These are phyloP conservation scores for Crassisporium funariophilum DNA, from an alignment of 768 basidiomycete genomes.

Conservation along the genomic window DNA sequence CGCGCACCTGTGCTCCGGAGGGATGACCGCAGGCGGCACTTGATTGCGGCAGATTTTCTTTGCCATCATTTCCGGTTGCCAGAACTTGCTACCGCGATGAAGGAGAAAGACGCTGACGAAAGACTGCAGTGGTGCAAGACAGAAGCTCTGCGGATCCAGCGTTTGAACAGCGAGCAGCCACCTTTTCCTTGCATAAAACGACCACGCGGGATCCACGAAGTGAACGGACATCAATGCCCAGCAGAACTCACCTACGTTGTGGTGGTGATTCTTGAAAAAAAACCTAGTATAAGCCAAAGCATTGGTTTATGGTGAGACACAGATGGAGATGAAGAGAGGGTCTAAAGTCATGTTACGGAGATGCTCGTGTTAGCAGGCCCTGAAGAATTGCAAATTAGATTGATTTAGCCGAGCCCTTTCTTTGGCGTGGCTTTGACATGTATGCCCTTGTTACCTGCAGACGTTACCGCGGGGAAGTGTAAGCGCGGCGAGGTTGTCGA, in stretches of 20 bases:
- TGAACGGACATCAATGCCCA: conserved; percentile 24
- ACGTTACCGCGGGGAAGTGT: conserved; percentile 5
- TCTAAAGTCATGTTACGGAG: conserved; percentile 5
- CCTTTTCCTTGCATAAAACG: background rate
- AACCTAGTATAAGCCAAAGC: background rate
- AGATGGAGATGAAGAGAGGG: background rate
- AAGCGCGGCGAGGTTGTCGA: conserved; percentile 10
- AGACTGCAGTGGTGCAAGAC: no score
- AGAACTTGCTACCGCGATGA: no score
- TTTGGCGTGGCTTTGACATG: conserved; percentile 12
- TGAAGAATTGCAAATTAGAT: background rate
- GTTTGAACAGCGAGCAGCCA: background rate
- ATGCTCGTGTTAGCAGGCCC: conserved; percentile 3
- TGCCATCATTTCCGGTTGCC: no score
- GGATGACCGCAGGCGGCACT: no score
- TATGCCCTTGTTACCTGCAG: conserved; percentile 10
- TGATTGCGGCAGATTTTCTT: no score
- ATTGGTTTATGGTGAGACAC: conserved; percentile 1
- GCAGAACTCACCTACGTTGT: conserved; percentile 11
- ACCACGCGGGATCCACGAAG: conserved; percentile 27
- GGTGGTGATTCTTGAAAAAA: background rate
- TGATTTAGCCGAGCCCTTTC: conserved; percentile 1
- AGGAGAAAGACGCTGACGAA: no score
- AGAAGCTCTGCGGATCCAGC: background rate
- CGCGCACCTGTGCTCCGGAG: conserved; percentile 5